These are phyloP conservation scores for Pseudognaphalium luteoalbum DNA, from an alignment of 129 eudicot genomes.

Conservation along the genomic window DNA sequence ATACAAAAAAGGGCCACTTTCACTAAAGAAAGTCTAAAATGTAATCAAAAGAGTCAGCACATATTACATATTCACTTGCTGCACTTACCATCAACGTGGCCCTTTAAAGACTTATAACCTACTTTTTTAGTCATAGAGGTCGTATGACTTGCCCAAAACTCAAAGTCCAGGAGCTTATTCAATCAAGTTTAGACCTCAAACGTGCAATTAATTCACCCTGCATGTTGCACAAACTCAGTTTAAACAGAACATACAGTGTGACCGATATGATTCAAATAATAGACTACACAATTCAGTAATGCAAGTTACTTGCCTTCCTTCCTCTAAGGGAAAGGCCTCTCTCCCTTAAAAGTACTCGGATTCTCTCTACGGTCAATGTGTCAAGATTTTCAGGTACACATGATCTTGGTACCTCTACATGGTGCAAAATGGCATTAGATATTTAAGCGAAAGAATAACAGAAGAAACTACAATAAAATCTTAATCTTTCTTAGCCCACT, in stretches of 20 bases:
- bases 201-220: constrained; percentile 75
- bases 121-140: background rate
- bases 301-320: constrained; percentile 59
- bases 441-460: background rate
- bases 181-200: constrained; percentile 46
- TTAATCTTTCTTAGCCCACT: background rate
- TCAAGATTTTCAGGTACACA: constrained; percentile 35
- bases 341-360: constrained; percentile 31
- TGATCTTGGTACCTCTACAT: constrained; percentile 54
- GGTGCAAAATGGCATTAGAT: background rate
- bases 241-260: background rate
- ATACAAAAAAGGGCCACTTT: too few species aligned
- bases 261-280: background rate
- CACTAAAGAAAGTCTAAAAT: too few species aligned
- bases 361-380: too few species aligned
- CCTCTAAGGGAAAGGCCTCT: constrained; percentile 71
- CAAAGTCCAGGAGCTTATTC: constrained; percentile 9
- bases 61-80: constrained; percentile 18
- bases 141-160: background rate
- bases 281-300: background rate
- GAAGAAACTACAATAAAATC: background rate
- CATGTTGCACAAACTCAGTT: constrained; percentile 5
- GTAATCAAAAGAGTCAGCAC: background rate
- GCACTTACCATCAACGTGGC: constrained; percentile 14
- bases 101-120: constrained; percentile 13